These are phyloP conservation scores for Erodium maritimum DNA, from an alignment of 345 rosid species.

Conservation along the genomic window DNA sequence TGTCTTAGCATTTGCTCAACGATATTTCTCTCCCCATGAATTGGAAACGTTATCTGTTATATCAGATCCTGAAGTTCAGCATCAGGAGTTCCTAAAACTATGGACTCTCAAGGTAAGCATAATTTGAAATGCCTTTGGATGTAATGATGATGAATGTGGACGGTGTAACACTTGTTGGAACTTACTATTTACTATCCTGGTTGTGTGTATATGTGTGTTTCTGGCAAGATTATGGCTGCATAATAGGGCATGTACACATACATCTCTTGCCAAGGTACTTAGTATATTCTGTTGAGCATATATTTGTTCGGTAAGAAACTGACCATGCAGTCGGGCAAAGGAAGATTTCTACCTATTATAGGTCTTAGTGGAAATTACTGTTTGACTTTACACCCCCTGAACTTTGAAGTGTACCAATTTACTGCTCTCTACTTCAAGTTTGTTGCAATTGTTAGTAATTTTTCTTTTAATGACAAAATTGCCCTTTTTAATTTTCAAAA, in stretches of 20 bases:
- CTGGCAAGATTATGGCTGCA: too few relatives aligned
- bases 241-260: too few relatives aligned
- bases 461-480: too few relatives aligned
- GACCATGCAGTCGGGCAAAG: neutral
- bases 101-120: constrained; percentile 78
- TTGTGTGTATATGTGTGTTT: too few relatives aligned
- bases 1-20: constrained; percentile 40
- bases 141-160: neutral
- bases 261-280: neutral
- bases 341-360: too few relatives aligned
- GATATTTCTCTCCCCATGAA: constrained; percentile 55
- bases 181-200: neutral
- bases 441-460: too few relatives aligned
- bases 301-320: neutral
- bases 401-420: too few relatives aligned
- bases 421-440: too few relatives aligned
- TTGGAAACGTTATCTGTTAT: constrained; percentile 43
- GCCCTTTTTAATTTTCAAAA: too few relatives aligned
- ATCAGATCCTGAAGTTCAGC: constrained; percentile 46
- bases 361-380: too few relatives aligned
- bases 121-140: neutral
- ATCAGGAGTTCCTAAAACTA: constrained; percentile 58
- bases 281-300: neutral
- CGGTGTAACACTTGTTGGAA: neutral
- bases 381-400: too few relatives aligned